Conservation (phyloP, 139 green algal species). For the Edaphochlamys debaryana region DNA sequence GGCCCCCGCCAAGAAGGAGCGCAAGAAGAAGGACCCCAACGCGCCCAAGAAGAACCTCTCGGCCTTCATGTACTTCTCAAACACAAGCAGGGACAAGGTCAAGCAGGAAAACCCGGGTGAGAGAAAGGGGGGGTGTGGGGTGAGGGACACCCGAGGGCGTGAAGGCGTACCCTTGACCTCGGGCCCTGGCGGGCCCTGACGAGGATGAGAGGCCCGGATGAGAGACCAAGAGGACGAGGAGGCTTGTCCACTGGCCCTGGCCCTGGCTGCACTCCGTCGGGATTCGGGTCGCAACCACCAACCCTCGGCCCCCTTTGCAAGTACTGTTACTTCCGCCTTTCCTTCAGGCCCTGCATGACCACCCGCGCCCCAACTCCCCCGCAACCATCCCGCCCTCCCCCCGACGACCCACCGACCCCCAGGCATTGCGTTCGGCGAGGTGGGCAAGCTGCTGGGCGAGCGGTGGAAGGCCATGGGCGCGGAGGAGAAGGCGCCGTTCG, state of each 20-base stretch:
- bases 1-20: conserved; percentile 59
- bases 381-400: no score
- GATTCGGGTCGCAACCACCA: no score
- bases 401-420: no score
- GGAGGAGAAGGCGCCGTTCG: conserved; percentile 71
- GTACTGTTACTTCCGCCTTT: no score
- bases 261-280: no score
- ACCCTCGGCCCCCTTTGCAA: no score
- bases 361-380: no score
- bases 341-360: no score
- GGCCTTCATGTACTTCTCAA: conserved; percentile 92
- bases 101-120: conserved; percentile 70
- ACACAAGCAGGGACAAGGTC: conserved; percentile 65
- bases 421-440: conserved; percentile 73
- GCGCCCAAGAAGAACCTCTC: conserved; percentile 87
- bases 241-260: neutral
- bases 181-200: no score
- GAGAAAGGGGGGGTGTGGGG: neutral
- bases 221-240: no score
- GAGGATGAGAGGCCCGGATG: no score
- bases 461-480: conserved; percentile 78
- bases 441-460: conserved; percentile 81
- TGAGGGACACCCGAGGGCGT: neutral
- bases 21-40: conserved; percentile 82
- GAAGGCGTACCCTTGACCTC: no score